A percentile compares a stretch with the other conserved stretches of the same genome.
Conservation (phyloP, 257 asterid genomes). For the Echites panduratus region DNA sequence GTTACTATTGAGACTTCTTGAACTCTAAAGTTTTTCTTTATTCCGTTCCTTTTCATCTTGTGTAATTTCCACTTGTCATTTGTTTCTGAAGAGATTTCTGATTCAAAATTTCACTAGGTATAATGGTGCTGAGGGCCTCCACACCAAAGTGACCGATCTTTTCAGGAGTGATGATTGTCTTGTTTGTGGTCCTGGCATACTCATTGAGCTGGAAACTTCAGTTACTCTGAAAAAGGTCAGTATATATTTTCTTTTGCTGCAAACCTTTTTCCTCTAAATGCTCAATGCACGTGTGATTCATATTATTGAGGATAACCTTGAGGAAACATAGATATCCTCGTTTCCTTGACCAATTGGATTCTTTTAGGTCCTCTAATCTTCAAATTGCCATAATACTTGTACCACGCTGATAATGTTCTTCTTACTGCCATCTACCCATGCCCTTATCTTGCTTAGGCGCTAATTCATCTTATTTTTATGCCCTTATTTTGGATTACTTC, state of each 20-base stretch:
- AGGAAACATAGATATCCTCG: background rate
- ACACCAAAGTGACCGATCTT: constrained; percentile 85
- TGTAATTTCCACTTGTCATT: background rate
- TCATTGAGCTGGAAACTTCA: constrained; percentile 72
- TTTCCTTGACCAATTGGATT: background rate
- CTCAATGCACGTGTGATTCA: background rate
- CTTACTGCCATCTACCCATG: background rate
- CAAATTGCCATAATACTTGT: background rate
- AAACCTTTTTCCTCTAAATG: background rate
- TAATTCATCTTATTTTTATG: background rate
- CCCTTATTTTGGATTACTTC: too few species aligned
- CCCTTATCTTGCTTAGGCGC: background rate
- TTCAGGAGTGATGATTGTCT: constrained; percentile 79
- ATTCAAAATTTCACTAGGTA: constrained; percentile 36
- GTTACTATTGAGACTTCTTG: constrained; percentile 1
- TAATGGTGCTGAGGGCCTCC: constrained; percentile 96
- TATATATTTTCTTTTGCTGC: constrained; percentile 19
- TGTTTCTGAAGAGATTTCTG: background rate
- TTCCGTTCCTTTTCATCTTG: background rate
- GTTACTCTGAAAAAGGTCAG: constrained; percentile 67
- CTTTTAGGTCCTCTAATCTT: background rate
- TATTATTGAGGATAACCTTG: background rate
- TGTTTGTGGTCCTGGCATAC: constrained; percentile 98
- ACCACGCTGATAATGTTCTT: background rate
- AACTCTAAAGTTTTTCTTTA: background rate